Evolutionary conservation across 2,329 filamentous ascomycete genomes (phyloP).

Genomic region (Alternaria conjuncta): DNA sequence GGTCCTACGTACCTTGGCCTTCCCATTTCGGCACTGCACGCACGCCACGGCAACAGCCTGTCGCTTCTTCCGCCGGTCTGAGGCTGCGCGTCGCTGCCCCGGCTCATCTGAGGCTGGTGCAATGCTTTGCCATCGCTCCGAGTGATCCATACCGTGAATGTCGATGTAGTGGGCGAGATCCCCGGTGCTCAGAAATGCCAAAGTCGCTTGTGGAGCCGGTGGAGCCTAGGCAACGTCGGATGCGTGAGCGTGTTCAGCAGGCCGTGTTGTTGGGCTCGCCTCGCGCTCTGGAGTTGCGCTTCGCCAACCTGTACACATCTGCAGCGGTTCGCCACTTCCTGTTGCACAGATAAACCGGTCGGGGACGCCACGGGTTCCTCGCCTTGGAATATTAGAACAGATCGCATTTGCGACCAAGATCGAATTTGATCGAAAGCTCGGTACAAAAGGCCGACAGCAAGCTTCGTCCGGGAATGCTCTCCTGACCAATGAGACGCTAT

Average conservation of each 20-base stretch:
- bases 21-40: constrained; percentile 29
- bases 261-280: background rate
- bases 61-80: constrained; percentile 25
- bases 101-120: constrained; percentile 33
- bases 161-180: background rate
- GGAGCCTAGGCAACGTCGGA: constrained; percentile 6
- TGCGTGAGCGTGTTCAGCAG: constrained; percentile 5
- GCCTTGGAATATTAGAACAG: constrained; percentile 2
- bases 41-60: constrained; percentile 33
- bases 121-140: constrained; percentile 33
- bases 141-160: constrained; percentile 20
- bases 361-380: background rate
- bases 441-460: constrained; percentile 13
- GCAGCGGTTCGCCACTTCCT: constrained; percentile 1
- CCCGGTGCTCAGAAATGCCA: background rate
- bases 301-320: background rate
- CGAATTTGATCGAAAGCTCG: constrained; percentile 10
- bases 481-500: constrained; percentile 14
- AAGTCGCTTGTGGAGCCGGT: constrained; percentile 6
- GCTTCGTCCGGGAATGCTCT: constrained; percentile 8
- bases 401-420: constrained; percentile 9
- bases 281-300: background rate
- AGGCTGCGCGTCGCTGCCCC: constrained; percentile 23
- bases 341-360: background rate
- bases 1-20: constrained; percentile 29